These are phyloP conservation scores for Penicillium pancosmium DNA, from an alignment of 495 filamentous ascomycete species.

Conservation along the genomic window DNA sequence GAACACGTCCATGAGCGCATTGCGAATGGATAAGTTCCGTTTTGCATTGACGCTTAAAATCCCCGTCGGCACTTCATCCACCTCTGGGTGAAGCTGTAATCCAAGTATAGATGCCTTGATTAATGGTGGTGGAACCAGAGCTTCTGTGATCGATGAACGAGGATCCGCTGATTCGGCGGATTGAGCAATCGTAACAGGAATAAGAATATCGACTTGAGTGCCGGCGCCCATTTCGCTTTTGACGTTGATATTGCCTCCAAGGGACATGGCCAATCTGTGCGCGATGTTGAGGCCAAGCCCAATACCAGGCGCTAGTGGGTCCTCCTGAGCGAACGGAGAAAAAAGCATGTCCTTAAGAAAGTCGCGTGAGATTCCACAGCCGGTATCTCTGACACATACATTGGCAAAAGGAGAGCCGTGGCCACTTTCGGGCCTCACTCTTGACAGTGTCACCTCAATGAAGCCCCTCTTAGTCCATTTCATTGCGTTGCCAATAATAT, in stretches of 20 bases:
- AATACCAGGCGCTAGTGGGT: slow-evolving; percentile 63
- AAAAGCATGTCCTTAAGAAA: slow-evolving; percentile 68
- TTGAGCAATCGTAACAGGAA: slow-evolving; percentile 42
- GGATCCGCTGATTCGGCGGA: not conserved
- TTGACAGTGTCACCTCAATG: slow-evolving; percentile 58
- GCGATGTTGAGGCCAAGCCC: slow-evolving; percentile 73
- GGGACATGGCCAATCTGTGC: slow-evolving; percentile 59
- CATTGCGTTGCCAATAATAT: slow-evolving; percentile 70
- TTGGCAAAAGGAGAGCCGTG: slow-evolving; percentile 27
- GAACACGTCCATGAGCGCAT: slow-evolving; percentile 33
- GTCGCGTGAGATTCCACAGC: slow-evolving; percentile 66
- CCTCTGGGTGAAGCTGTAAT: slow-evolving; percentile 31
- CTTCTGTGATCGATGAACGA: not conserved
- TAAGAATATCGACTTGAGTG: slow-evolving; percentile 58
- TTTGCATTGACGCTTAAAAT: slow-evolving; percentile 31
- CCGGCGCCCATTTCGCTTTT: slow-evolving; percentile 59
- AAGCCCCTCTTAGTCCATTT: slow-evolving; percentile 66
- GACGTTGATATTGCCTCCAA: slow-evolving; percentile 63
- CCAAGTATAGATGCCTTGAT: slow-evolving; percentile 32
- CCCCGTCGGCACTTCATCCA: slow-evolving; percentile 29
- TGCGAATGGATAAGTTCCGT: slow-evolving; percentile 37
- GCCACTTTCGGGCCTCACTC: slow-evolving; percentile 26
- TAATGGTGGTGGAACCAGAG: not conserved
- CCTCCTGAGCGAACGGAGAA: slow-evolving; percentile 72
- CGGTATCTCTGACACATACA: slow-evolving; percentile 63